Evolutionary conservation across 1,284 basidiomycete genomes (phyloP), one percentile per base, ranked within the genome.

Genomic region (Phlebopus sp.): DNA sequence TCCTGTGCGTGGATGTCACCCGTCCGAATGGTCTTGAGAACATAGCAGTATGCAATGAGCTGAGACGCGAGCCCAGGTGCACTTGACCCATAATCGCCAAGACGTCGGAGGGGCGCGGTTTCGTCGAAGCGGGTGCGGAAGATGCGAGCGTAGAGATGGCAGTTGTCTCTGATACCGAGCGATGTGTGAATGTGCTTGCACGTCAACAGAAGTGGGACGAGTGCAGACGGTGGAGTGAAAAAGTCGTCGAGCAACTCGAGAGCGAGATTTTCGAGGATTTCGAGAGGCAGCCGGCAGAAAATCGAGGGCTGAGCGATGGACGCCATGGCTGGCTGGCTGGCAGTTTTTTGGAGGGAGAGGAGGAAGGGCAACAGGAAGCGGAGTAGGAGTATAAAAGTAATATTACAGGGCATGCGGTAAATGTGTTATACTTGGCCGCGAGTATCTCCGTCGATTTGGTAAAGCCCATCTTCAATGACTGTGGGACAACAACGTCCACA

Each of bases 41-140:
- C 63, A 4, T 47, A 47, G 48, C 68, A 76, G 57, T 76, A 72
- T 27, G 62, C 56, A 8, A 64, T 61, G 32, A 87, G 73, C 57
- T 86, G 83, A 2, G 62, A 55, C 7, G 64, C 65, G 54, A 73
- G 63, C 32, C 62, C 63, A 6, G 50, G 40, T 4, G 72, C 71
- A 34, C 73, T 69, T 17, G 55, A 47, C 2, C 70, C 64, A 25
- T 62, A 57, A 0, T 70, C 67, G 7, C 67, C 62, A 49, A 84
- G 73, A 19, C 90, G 74, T 14, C 90, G 70, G 23, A 57, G 45
- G 9, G 72, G 62, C 0, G 80, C 80, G 6, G 68, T 69, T 8
- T 59, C 53, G 63, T 90, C 88, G 67, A 90, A 91, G 55, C 74
- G 76, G 54, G 65, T 53, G 15, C 70, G 70, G 63, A 83, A 90